Evolutionary conservation across 1,284 basidiomycete species (phyloP), one percentile per base, ranked within the genome.

Genomic region (Meira miltonrushii): DNA sequence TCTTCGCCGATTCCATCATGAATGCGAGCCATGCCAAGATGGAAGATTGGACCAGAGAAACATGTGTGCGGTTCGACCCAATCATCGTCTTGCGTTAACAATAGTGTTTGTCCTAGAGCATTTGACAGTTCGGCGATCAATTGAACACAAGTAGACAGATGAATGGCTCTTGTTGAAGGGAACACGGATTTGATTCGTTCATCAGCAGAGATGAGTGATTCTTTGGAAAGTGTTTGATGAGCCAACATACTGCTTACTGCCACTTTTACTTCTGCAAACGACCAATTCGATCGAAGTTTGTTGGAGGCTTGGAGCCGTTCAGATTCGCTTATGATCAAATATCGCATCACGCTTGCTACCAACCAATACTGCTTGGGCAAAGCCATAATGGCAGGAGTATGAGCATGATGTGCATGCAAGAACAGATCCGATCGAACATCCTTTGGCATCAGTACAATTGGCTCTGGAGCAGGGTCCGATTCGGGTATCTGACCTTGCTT

Each of bases 1-100:
- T 46, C 13, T 33, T n/a, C 28, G 47, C 17, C 21, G 17, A 17
- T 39, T 46, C 55, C 33, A 37, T 17, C 33, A n/a, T 37, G 23
- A 17, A 15, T 15, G 37, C 39, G 38, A 5, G 21, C 47, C 39
- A 59, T 39, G 21, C 47, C 33, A n/a, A 48, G 12, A 17, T 60
- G 58, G 33, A 60, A 60, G 11, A 43, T 23, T 10, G 58, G 58
- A 19, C 58, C 58, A 39, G 55, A 28, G 33, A 39, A 52, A n/a
- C 55, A 52, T 9, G 54, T 43, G 15, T 55, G 43, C 12, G 57
- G 57, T 39, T 7, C 7, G 0, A 12, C n/a, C 39, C 39, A n/a
- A 25, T 60, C 44, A n/a, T 19, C 54, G 11, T 33, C 25, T 11
- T 15, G 13, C 25, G 38, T n/a, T 23, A 58, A 41, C 11, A 58